Evolutionary conservation across 2,329 filamentous ascomycete species (phyloP).

Genomic region (Ascomycota sp.): DNA sequence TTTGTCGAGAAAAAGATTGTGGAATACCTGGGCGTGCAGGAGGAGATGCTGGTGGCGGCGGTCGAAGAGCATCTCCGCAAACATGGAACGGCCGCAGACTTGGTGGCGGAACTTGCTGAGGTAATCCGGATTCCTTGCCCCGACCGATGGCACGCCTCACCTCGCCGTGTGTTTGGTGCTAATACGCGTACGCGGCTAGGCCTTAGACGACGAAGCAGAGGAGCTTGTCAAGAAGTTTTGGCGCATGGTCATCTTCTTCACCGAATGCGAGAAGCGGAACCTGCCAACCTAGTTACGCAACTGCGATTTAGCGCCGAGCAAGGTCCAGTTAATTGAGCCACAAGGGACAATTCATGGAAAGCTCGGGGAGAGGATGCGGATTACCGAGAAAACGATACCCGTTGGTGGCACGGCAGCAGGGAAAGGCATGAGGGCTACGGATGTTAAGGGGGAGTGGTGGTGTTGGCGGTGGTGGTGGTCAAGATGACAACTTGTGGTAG

Average conservation of each 20-base stretch:
- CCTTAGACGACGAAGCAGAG: slow-evolving; percentile 86
- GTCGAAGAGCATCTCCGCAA: slow-evolving; percentile 73
- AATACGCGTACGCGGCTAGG: slow-evolving; percentile 24
- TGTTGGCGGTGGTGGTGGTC: too few species aligned
- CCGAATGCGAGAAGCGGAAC: slow-evolving; percentile 80
- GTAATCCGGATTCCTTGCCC: slow-evolving; percentile 26
- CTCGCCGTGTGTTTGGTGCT: slow-evolving; percentile 8
- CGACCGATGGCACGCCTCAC: not conserved
- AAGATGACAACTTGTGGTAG: too few species aligned
- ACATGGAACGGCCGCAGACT: slow-evolving; percentile 51
- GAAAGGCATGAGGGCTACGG: too few species aligned
- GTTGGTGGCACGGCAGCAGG: too few species aligned
- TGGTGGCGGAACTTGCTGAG: slow-evolving; percentile 71
- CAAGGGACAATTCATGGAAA: too few species aligned
- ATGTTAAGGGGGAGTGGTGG: too few species aligned
- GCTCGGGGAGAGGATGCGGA: not conserved
- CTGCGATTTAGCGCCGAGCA: too few species aligned
- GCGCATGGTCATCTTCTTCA: slow-evolving; percentile 97
- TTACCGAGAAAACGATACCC: too few species aligned
- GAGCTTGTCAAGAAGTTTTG: slow-evolving; percentile 89
- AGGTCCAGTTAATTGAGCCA: too few species aligned
- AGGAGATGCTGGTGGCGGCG: slow-evolving; percentile 84
- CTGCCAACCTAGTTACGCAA: slow-evolving; percentile 30
- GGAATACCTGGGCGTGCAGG: slow-evolving; percentile 87
- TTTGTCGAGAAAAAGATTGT: slow-evolving; percentile 98